Evolutionary conservation across 345 rosid genomes (phyloP).

Genomic region (Lepidium sativum): DNA sequence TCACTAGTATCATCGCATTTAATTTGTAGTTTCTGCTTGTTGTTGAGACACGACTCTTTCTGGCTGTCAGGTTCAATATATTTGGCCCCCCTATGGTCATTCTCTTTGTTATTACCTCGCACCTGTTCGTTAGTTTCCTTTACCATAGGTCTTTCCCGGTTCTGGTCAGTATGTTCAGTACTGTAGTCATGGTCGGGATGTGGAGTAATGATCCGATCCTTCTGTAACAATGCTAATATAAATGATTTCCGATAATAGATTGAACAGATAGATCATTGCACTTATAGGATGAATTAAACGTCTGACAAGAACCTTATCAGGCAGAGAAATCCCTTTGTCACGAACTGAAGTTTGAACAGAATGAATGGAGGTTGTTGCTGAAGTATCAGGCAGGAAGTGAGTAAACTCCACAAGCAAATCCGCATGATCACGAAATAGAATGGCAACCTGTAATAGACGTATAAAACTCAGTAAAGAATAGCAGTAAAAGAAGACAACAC

Average conservation of each 20-base stretch:
- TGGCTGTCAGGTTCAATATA: slow-evolving; percentile 52
- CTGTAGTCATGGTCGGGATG: slow-evolving; percentile 50
- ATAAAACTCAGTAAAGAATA: not conserved
- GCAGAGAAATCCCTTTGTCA: slow-evolving; percentile 34
- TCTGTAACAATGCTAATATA: slow-evolving; percentile 42
- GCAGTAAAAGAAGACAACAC: not conserved
- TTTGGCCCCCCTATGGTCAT: slow-evolving; percentile 57
- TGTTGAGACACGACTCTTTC: slow-evolving; percentile 48
- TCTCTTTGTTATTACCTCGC: slow-evolving; percentile 53
- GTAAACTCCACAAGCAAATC: slow-evolving; percentile 80
- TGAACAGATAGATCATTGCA: not conserved
- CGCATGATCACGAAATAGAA: slow-evolving; percentile 55
- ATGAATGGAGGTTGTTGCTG: slow-evolving; percentile 33
- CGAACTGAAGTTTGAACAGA: slow-evolving; percentile 27
- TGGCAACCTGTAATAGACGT: slow-evolving; percentile 48
- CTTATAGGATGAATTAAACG: not conserved
- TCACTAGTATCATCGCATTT: slow-evolving; percentile 42
- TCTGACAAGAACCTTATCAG: slow-evolving; percentile 48
- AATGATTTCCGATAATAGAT: not conserved
- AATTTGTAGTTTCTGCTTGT: slow-evolving; percentile 37
- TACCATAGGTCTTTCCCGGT: slow-evolving; percentile 38
- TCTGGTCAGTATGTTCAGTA: slow-evolving; percentile 49
- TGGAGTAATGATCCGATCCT: slow-evolving; percentile 42
- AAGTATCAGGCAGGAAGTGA: slow-evolving; percentile 77
- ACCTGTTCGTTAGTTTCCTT: slow-evolving; percentile 53